phyloP scores from a whole-genome alignment of 495 filamentous ascomycete genomes.

The Trichoderma asperelloides region DNA sequence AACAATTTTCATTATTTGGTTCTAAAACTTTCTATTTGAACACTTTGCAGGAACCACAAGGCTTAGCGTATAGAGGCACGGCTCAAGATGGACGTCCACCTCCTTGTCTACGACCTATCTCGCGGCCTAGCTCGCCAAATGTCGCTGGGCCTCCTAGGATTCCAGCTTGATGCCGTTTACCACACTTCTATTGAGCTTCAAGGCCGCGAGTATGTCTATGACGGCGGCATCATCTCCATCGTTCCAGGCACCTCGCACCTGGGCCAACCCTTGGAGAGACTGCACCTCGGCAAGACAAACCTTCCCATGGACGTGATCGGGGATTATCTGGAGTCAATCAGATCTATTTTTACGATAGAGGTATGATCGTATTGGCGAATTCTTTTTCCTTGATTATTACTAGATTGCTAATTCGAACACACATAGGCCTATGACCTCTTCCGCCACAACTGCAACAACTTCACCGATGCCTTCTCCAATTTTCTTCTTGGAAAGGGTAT shows the following conservation, averaged over 20 bases:
- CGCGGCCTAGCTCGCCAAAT: constrained; percentile 48
- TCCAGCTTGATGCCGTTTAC: constrained; percentile 81
- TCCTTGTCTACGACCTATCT: constrained; percentile 93
- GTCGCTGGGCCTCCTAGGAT: constrained; percentile 48
- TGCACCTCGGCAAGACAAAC: constrained; percentile 66
- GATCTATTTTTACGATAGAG: constrained; percentile 73
- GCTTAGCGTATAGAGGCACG: neutral
- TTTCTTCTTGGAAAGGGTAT: constrained; percentile 88
- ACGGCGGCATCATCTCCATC: constrained; percentile 71
- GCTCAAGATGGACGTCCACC: constrained; percentile 69
- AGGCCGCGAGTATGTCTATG: constrained; percentile 47
- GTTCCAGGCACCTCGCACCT: constrained; percentile 74
- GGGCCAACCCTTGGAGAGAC: constrained; percentile 69
- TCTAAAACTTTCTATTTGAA: neutral
- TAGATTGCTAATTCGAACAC: constrained; percentile 9
- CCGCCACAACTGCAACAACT: constrained; percentile 96
- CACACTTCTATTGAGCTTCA: constrained; percentile 81
- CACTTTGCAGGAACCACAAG: neutral
- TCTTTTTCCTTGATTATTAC: constrained; percentile 2
- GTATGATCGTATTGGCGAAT: constrained; percentile 28
- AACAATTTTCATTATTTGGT: too few relatives aligned
- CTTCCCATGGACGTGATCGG: constrained; percentile 75
- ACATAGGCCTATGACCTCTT: constrained; percentile 71
- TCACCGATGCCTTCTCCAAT: constrained; percentile 85
- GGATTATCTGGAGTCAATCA: constrained; percentile 82